Conservation (phyloP, 106 monocot species). For the Dactylorhiza incarnata region DNA sequence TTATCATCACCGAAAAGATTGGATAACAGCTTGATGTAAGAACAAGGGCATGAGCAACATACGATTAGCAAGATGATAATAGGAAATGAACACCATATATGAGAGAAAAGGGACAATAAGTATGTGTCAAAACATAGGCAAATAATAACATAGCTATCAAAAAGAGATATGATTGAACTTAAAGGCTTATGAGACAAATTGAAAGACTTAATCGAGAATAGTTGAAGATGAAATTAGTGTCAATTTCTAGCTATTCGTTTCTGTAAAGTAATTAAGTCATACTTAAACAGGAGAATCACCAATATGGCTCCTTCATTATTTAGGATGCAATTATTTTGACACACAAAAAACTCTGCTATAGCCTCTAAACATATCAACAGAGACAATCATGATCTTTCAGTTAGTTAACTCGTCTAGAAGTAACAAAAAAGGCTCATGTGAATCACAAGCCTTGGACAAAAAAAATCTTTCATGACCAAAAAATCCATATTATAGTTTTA, state of each 20-base stretch:
- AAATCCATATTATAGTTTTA: too few species aligned
- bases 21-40: background rate
- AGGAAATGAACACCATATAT: background rate
- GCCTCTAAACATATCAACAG: too few species aligned
- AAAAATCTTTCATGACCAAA: too few species aligned
- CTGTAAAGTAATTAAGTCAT: too few species aligned
- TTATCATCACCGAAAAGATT: background rate
- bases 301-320: too few species aligned
- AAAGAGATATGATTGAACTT: background rate
- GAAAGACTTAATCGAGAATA: background rate
- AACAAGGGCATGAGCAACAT: background rate
- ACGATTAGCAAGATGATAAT: background rate
- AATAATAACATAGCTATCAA: background rate
- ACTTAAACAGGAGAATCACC: too few species aligned
- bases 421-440: too few species aligned
- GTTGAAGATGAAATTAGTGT: background rate
- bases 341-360: too few species aligned
- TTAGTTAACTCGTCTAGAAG: too few species aligned
- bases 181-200: background rate
- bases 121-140: background rate
- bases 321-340: too few species aligned
- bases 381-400: too few species aligned
- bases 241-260: background rate
- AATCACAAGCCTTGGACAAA: too few species aligned
- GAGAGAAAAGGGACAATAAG: background rate